Percentiles rank a stretch among this genome's conserved stretches.
phyloP scores from a whole-genome alignment of 192 early-diverging fungal genomes.

The Linnemannia zychae region DNA sequence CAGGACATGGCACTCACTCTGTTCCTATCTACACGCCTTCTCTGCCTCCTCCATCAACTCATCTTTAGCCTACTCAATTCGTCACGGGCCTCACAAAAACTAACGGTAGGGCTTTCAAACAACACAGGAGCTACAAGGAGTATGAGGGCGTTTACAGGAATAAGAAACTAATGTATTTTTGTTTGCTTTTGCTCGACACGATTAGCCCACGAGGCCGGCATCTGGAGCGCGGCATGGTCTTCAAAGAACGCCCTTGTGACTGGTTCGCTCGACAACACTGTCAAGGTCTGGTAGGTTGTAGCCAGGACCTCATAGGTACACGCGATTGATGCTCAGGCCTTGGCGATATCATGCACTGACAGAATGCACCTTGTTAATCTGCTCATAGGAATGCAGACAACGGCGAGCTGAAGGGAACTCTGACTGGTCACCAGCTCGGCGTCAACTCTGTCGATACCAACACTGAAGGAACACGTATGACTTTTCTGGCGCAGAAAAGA shows the following conservation, averaged over 20 bases:
- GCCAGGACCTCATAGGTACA: background rate
- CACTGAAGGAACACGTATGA: constrained; percentile 66
- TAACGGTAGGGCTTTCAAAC: constrained; percentile 46
- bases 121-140: background rate
- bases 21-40: background rate
- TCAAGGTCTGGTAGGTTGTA: constrained; percentile 79
- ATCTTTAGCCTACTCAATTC: constrained; percentile 65
- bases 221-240: constrained; percentile 89
- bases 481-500: constrained; percentile 24
- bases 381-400: constrained; percentile 71
- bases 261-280: constrained; percentile 82
- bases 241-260: constrained; percentile 74
- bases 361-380: background rate
- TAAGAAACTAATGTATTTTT: background rate
- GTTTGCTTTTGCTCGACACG: background rate
- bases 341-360: background rate
- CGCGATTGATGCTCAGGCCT: background rate
- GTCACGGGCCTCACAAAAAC: constrained; percentile 62
- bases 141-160: background rate
- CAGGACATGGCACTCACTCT: background rate
- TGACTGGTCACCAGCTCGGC: constrained; percentile 84
- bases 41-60: background rate
- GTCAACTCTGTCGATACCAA: constrained; percentile 81
- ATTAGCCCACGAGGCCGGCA: constrained; percentile 85
- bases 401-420: constrained; percentile 62